phyloP scores from a whole-genome alignment of 108 stramenopile genomes.

The Asterionellopsis glacialis region DNA sequence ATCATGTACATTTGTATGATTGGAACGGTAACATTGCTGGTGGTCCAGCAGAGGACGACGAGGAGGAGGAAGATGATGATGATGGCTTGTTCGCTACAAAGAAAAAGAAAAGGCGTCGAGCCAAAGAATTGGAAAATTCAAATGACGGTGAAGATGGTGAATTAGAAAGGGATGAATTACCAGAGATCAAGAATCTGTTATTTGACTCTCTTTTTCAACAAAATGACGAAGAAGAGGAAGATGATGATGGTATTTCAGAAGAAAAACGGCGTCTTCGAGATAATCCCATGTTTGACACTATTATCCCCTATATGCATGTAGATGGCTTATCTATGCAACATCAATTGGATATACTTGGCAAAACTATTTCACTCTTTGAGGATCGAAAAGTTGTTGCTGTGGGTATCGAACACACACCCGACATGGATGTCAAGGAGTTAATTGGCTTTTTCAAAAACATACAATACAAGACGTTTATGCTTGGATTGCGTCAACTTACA shows the following conservation, averaged over 20 bases:
- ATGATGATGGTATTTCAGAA: too few species aligned
- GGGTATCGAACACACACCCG: slow-evolving; percentile 44
- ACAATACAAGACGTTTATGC: slow-evolving; percentile 51
- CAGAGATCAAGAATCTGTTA: background rate
- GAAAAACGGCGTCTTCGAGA: too few species aligned
- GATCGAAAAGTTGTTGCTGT: slow-evolving; percentile 39
- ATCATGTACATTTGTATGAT: slow-evolving; percentile 40
- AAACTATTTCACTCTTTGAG: slow-evolving; percentile 26
- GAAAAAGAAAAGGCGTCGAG: background rate
- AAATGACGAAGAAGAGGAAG: slow-evolving; percentile 20
- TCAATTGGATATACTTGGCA: slow-evolving; percentile 34
- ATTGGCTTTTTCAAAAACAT: slow-evolving; percentile 38
- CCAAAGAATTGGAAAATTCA: background rate
- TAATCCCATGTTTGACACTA: slow-evolving; percentile 10
- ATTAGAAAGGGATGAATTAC: background rate
- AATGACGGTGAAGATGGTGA: background rate
- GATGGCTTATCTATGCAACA: slow-evolving; percentile 34
- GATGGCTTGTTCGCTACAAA: background rate
- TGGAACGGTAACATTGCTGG: slow-evolving; percentile 45
- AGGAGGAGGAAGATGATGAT: slow-evolving; percentile 36
- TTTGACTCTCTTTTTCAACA: slow-evolving; percentile 15
- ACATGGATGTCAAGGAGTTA: slow-evolving; percentile 33
- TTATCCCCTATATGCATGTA: slow-evolving; percentile 58
- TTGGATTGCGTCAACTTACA: slow-evolving; percentile 41
- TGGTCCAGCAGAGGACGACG: slow-evolving; percentile 21